Base-by-base conservation (phyloP, 164 flowering plant genomes). In the Kingdonia uniflora region DNA sequence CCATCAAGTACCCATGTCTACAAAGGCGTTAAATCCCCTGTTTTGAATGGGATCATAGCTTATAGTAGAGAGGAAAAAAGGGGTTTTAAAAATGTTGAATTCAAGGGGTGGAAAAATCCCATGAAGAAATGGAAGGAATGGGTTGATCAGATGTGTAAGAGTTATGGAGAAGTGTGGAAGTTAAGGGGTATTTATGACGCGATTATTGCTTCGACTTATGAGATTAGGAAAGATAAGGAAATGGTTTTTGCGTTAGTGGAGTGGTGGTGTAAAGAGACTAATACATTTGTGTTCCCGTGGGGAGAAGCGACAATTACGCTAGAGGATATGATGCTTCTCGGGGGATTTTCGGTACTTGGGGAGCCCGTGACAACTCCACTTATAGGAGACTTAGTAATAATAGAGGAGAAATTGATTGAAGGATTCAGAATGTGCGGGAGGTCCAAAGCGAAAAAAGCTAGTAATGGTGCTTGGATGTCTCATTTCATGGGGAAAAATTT, bases 221-320 rank as follows among this genome's bases (percentile, higher is more conserved):
- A 55, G 19, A 51, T 67, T 22, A 11, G 5, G 1, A 48, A 38
- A 54, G n/a, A 61, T 2, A 0, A 48, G 22, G 60, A 55, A 5
- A 19, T 69, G 49, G n/a, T 75, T 3, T 14, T 69, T 43, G 68
- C 49, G 20, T 22, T 74, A 11, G 65, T 51, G 0, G 65, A 68
- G 55, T 58, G 46, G 1, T 75, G 79, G 79, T 59, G 66, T 19
- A 12, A 51, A 2, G 45, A 51, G 14, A 67, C 70, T 0, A 71
- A 64, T 17, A 56, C 66, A 0, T 75, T 75, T 38, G 42, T 71
- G n/a, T 67, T 75, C 42, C 62, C 68, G 1, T 75, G 75, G 75
- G 75, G 78, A 6, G 73, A 68, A 19, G 62, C 74, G 2, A 65
- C 72, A 0, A 26, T 71, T 1, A 72, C 72, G 1, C 44, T 74